Percentiles rank a stretch among this genome's conserved stretches.
Evolutionary conservation across 148 eudicot genomes (phyloP).

Genomic region (Rhododendron griersonianum): DNA sequence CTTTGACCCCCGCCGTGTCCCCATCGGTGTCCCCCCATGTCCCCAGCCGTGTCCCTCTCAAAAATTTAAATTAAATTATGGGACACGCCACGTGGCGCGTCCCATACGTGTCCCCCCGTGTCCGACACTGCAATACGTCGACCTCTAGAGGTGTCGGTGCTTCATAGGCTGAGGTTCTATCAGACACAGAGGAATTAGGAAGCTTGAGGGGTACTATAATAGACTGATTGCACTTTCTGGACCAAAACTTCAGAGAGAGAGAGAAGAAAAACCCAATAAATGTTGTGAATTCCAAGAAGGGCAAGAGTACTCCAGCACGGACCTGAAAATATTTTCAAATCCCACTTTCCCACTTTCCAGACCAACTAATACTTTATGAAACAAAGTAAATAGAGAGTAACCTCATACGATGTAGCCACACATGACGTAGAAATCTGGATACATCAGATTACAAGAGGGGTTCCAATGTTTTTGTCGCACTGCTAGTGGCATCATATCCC

Average conservation of each 20-base stretch:
- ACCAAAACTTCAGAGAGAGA: background rate
- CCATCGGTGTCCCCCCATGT: too few relatives aligned
- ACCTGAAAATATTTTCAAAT: background rate
- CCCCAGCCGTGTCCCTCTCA: too few relatives aligned
- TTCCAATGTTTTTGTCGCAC: background rate
- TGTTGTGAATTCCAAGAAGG: background rate
- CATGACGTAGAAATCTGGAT: background rate
- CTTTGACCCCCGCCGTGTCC: too few relatives aligned
- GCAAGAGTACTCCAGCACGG: background rate
- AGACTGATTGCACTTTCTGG: background rate
- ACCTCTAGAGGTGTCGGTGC: too few relatives aligned
- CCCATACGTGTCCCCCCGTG: too few relatives aligned
- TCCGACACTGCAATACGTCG: too few relatives aligned
- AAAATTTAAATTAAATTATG: too few relatives aligned
- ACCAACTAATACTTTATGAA: background rate
- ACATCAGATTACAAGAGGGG: background rate
- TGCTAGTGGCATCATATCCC: background rate
- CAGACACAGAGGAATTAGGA: background rate
- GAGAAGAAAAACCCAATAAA: background rate
- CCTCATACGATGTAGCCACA: background rate
- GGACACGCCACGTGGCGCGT: too few relatives aligned
- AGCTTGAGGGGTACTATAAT: background rate
- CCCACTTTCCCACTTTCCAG: background rate
- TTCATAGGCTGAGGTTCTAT: background rate
- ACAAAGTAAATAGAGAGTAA: background rate